These are phyloP conservation scores for Santalum album DNA, from an alignment of 164 flowering plant genomes.

Conservation along the genomic window DNA sequence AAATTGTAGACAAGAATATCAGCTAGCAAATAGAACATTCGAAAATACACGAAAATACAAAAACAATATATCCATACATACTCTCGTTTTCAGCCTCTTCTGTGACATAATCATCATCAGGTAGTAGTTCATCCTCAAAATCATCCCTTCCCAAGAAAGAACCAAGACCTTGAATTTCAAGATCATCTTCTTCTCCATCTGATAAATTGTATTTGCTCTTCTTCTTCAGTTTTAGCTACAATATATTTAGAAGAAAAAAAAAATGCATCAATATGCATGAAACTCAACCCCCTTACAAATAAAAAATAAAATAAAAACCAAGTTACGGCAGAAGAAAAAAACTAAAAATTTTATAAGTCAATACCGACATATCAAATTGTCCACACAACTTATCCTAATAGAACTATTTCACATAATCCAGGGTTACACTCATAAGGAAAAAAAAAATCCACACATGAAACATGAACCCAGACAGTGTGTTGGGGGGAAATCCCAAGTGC, in stretches of 20 bases:
- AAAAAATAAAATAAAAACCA: no score
- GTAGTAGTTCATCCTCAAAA: conserved; percentile 64
- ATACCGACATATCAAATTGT: no score
- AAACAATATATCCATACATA: conserved; percentile 12
- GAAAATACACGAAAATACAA: no score
- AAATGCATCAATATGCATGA: not conserved
- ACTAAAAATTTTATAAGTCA: no score
- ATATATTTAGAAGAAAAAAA: not conserved
- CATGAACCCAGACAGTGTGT: no score
- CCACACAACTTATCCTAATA: not conserved
- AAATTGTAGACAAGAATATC: no score
- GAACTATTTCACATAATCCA: not conserved
- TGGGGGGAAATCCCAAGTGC: no score
- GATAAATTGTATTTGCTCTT: conserved; percentile 74
- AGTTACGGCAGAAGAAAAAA: no score
- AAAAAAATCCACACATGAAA: no score
- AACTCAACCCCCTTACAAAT: no score
- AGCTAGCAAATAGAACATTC: no score
- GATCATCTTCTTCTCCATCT: conserved; percentile 90
- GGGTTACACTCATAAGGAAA: not conserved
- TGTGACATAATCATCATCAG: conserved; percentile 43
- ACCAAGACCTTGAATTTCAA: conserved; percentile 29
- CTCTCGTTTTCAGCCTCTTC: conserved; percentile 19
- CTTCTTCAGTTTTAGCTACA: conserved; percentile 51
- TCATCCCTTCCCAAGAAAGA: conserved; percentile 55